These are phyloP conservation scores for Fusarium irregulare DNA, from an alignment of 2,329 filamentous ascomycete genomes.

Conservation along the genomic window DNA sequence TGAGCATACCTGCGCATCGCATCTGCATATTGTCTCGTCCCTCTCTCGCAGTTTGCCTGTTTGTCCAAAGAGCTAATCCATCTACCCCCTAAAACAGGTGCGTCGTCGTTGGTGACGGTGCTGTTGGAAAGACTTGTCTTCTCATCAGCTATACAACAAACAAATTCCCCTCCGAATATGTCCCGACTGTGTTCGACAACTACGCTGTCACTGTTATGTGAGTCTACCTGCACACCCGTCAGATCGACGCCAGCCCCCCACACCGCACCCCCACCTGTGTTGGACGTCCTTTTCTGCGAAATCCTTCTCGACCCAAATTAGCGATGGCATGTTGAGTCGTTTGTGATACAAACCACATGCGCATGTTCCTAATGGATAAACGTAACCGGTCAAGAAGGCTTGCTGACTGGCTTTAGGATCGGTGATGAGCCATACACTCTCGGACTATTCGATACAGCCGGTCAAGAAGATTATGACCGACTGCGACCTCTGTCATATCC, in stretches of 20 bases:
- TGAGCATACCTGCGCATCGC: constrained; percentile 30
- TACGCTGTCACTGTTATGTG: constrained; percentile 99
- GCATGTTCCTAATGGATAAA: constrained; percentile 11
- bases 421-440: constrained; percentile 98
- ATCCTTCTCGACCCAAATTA: constrained; percentile 1
- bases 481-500: constrained; percentile 96
- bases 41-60: neutral
- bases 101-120: constrained; percentile 99
- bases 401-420: constrained; percentile 73
- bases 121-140: constrained; percentile 98
- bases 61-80: constrained; percentile 35
- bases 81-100: constrained; percentile 69
- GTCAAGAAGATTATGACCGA: constrained; percentile 99
- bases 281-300: constrained; percentile 16
- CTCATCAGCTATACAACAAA: constrained; percentile 99
- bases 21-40: constrained; percentile 10
- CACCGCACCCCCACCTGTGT: constrained; percentile 24
- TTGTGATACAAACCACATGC: neutral
- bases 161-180: constrained; percentile 99
- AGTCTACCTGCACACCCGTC: constrained; percentile 58
- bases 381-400: neutral
- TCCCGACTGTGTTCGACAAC: constrained; percentile 99
- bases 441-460: constrained; percentile 96
- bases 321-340: constrained; percentile 8
- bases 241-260: constrained; percentile 32